Evolutionary conservation across 1,139 yeast genomes (phyloP), one percentile per base, ranked within the genome.

Genomic region (Saccharomyces hybrid): DNA sequence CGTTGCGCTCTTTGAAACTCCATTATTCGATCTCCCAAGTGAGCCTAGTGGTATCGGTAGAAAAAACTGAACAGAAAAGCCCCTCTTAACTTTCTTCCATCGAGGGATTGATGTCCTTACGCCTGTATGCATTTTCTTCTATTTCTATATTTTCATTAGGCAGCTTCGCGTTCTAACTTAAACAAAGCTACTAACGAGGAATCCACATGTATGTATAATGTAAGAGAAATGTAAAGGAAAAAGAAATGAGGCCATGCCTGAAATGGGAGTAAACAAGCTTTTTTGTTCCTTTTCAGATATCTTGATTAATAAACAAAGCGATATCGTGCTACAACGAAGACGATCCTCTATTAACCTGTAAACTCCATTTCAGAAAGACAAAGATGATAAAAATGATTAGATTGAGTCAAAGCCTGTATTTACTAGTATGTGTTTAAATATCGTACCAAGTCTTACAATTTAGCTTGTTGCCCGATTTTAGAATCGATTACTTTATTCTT

Each of bases 1-100:
- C 57, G 32, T 14, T 55, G 51, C 19, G 60, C 60, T 44, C 60
- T 50, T 31, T 49, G 48, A 28, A 48, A 34, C 28, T 57, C 60
- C 60, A 57, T 57, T 27, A 16, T 47, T 46, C 12, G 19, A 11
- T 24, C 9, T 21, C 48, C 16, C 8, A 9, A 32, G 8, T 7
- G 21, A 11, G 19, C 16, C 21, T 24, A 16, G 24, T 38, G 44
- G 12, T 19, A 38, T 7, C 11, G 3, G 16, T 26, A 38, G 3
- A 8, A 24, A 38, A 38, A 19, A 16, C 14, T 14, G 11, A 19
- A 16, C 19, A 19, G 44, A 38, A 8, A 38, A 4, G 12, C 9
- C 7, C 24, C 26, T 38, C 7, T 38, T 9, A 4, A 11, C 12
- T 12, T 5, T 12, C 38, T 32, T n/a, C 4, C 14, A 12, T 32